Base-by-base conservation (phyloP, 495 filamentous ascomycete species). In the Saxispiralis lemnorum region DNA sequence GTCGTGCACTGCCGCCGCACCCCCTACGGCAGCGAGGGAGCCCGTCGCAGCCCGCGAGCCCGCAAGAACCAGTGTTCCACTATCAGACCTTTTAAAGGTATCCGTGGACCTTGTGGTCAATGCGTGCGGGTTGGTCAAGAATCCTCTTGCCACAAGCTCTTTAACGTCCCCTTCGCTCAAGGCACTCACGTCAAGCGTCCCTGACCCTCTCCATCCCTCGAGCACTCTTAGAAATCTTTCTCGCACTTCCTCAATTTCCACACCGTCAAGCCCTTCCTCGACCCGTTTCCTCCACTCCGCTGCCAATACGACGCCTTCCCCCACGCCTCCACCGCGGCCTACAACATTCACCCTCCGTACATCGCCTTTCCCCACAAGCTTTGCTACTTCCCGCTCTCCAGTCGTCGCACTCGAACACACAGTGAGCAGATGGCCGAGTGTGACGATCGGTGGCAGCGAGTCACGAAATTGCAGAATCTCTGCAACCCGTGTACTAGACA, bases 341-440 rank as follows among this genome's bases (percentile, higher is more conserved):
- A 79, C 75, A 6, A 92, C 67, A 1, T 74, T 64, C 28, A 92
- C 60, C 47, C 76, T 76, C 38, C 79, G 68, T 2, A 86, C 52
- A 2, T 65, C 64, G 6, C 82, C 82, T 1, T 59, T 51, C 31
- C 63, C 65, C 5, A 75, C 59, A 16, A 86, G 59, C 41, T 76
- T 69, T 16, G 75, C 73, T 19, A 87, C 70, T 57, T 84, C 83
- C 38, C 78, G 66, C 59, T 92, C 85, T 2, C 75, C 75, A 35
- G 65, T 66, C 4, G 83, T 86, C 1, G 79, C 73, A 7, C 73
- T 73, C 41, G 67, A 62, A 14, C 77, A 60, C 7, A 86, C 51
- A 0, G 76, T 73, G 56, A 82, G 77, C 4, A 89, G 55, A 62
- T 92, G 82, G 18, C 77, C 68, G 6, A 80, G 64, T 0, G 75